Percentiles rank a stretch among this genome's conserved stretches.
These are phyloP conservation scores for Maudiozyma pseudohumilis DNA, from an alignment of 805 yeast genomes.

Conservation along the genomic window DNA sequence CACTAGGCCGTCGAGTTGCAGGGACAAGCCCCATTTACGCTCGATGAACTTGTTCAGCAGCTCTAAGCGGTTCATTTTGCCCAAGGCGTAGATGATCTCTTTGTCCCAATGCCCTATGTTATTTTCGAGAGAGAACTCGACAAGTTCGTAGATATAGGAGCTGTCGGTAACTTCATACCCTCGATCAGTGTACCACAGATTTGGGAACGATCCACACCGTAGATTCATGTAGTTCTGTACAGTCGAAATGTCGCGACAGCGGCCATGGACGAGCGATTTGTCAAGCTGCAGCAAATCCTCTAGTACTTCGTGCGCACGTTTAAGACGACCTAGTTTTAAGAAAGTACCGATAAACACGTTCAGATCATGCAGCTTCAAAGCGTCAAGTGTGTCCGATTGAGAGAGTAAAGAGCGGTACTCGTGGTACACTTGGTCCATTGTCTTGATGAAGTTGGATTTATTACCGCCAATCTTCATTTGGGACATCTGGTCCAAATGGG, in stretches of 20 bases:
- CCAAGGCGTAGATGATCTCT: constrained; percentile 19
- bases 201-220: constrained; percentile 22
- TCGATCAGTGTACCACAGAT: constrained; percentile 10
- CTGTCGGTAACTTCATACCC: constrained; percentile 10
- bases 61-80: constrained; percentile 6
- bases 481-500: neutral
- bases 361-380: constrained; percentile 4
- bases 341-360: constrained; percentile 5
- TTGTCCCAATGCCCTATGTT: constrained; percentile 11
- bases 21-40: constrained; percentile 13
- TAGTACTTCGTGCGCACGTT: constrained; percentile 17
- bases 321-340: constrained; percentile 10
- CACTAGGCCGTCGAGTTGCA: neutral
- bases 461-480: neutral
- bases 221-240: constrained; percentile 16
- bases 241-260: constrained; percentile 11
- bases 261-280: neutral
- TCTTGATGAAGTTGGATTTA: neutral
- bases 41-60: constrained; percentile 13
- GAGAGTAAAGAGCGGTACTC: neutral
- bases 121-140: constrained; percentile 9
- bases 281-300: constrained; percentile 10
- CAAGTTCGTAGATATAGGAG: constrained; percentile 8
- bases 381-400: neutral
- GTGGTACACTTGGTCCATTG: neutral